A percentile compares a stretch with the other conserved stretches of the same genome.
Evolutionary conservation across 1,284 basidiomycete genomes (phyloP).

Genomic region (Farysia itapuensis): DNA sequence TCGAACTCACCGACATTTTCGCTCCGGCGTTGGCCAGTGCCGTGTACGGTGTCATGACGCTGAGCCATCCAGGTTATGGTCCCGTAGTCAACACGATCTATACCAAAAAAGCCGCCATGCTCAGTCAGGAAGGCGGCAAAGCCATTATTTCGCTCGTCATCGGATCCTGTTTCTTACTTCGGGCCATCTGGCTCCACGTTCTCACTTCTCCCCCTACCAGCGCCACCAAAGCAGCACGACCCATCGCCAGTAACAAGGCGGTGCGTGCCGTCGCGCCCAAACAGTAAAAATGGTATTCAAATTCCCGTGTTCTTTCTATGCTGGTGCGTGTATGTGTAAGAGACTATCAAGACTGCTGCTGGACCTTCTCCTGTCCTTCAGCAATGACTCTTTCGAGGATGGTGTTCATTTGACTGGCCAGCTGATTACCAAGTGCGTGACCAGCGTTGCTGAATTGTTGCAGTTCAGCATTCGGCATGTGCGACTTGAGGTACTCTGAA

Average conservation of each 20-base stretch:
- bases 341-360: background rate
- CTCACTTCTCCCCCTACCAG: slow-evolving; percentile 1
- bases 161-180: slow-evolving; percentile 28
- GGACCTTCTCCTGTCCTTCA: slow-evolving; percentile 6
- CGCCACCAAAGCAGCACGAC: background rate
- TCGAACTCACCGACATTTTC: slow-evolving; percentile 40
- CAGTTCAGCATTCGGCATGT: slow-evolving; percentile 72
- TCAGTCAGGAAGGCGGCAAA: slow-evolving; percentile 29
- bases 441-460: slow-evolving; percentile 70
- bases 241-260: slow-evolving; percentile 17
- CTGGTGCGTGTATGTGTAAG: background rate
- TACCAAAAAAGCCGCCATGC: background rate
- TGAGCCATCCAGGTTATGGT: slow-evolving; percentile 26
- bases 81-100: slow-evolving; percentile 7
- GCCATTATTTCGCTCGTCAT: slow-evolving; percentile 45
- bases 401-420: slow-evolving; percentile 29
- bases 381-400: slow-evolving; percentile 21
- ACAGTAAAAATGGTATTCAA: slow-evolving; percentile 3
- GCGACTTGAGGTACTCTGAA: slow-evolving; percentile 67
- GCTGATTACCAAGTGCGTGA: slow-evolving; percentile 70
- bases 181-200: slow-evolving; percentile 37
- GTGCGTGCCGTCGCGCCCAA: slow-evolving; percentile 3
- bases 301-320: slow-evolving; percentile 6
- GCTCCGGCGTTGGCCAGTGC: slow-evolving; percentile 35
- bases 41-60: slow-evolving; percentile 27